Conservation (phyloP, 2,329 filamentous ascomycete species). For the Sporothrix variecibatus region DNA sequence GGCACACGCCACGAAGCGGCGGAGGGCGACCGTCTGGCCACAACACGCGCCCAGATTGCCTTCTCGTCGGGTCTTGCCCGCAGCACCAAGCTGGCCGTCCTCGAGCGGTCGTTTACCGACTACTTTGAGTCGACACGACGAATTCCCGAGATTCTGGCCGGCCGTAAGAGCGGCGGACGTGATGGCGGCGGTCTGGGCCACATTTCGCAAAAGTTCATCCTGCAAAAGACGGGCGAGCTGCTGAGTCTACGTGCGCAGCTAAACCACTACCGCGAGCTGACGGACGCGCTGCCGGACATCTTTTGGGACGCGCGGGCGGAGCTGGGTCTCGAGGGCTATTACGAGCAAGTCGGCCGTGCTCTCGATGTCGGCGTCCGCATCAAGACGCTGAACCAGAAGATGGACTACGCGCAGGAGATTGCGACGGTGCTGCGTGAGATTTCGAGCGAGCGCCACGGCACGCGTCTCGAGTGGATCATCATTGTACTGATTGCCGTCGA, state of each 20-base stretch:
- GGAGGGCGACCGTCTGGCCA: slow-evolving; percentile 53
- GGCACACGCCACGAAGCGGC: slow-evolving; percentile 67
- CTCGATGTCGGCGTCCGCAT: slow-evolving; percentile 91
- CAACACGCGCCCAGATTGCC: slow-evolving; percentile 86
- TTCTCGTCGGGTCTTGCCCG: slow-evolving; percentile 93
- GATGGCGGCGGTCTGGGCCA: slow-evolving; percentile 42
- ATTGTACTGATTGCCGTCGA: slow-evolving; percentile 92
- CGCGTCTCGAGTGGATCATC: slow-evolving; percentile 91
- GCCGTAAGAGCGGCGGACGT: slow-evolving; percentile 33
- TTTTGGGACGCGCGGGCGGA: slow-evolving; percentile 95
- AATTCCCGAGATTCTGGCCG: slow-evolving; percentile 78
- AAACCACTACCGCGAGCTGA: slow-evolving; percentile 95
- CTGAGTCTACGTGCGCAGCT: slow-evolving; percentile 86
- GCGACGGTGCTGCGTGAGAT: slow-evolving; percentile 85
- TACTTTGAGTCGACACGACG: slow-evolving; percentile 86
- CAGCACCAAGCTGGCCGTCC: slow-evolving; percentile 88
- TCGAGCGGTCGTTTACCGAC: slow-evolving; percentile 77
- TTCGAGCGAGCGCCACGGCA: slow-evolving; percentile 85
- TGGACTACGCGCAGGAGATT: slow-evolving; percentile 97
- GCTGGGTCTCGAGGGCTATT: slow-evolving; percentile 88
- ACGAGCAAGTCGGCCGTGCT: slow-evolving; percentile 86
- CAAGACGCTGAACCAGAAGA: slow-evolving; percentile 89
- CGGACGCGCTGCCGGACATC: slow-evolving; percentile 89
- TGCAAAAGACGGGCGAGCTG: slow-evolving; percentile 91
- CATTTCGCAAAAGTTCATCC: slow-evolving; percentile 75